phyloP scores from a whole-genome alignment of 352 stramenopile species.

The Globisporangium ultimum region DNA sequence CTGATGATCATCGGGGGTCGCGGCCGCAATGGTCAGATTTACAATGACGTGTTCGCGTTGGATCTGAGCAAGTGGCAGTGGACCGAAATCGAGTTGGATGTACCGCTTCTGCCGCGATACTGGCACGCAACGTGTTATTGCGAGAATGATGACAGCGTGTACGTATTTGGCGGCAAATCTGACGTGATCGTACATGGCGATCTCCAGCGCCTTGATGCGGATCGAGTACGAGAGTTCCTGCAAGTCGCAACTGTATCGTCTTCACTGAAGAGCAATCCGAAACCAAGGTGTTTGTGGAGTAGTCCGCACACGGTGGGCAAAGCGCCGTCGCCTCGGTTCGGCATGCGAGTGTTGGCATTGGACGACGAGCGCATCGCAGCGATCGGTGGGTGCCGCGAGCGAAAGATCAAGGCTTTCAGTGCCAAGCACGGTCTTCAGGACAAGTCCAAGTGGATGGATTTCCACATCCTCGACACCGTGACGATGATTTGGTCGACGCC shows the following conservation, averaged over 20 bases:
- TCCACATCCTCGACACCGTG: conserved; percentile 46
- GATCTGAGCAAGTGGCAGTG: conserved; percentile 49
- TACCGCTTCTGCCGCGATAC: conserved; percentile 30
- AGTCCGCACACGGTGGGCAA: conserved; percentile 46
- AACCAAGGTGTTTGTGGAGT: conserved; percentile 25
- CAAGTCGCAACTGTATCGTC: background rate
- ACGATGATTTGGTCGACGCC: conserved; percentile 50
- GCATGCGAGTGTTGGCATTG: conserved; percentile 37
- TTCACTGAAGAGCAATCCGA: conserved; percentile 9
- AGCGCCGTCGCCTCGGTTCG: conserved; percentile 43
- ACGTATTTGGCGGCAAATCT: conserved; percentile 64
- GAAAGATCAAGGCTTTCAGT: conserved; percentile 5
- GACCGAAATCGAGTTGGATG: conserved; percentile 30
- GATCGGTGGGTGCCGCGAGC: conserved; percentile 22
- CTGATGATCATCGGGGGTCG: conserved; percentile 55
- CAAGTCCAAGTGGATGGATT: conserved; percentile 25
- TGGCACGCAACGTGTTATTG: conserved; percentile 32
- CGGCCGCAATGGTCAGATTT: conserved; percentile 46
- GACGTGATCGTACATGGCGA: conserved; percentile 47
- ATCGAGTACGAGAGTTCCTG: background rate
- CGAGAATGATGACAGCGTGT: conserved; percentile 33
- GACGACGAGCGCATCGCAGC: conserved; percentile 40
- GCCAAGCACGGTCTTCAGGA: background rate
- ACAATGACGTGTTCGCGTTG: conserved; percentile 47
- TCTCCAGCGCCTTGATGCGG: conserved; percentile 30